A percentile compares a stretch with the other conserved stretches of the same genome.
Evolutionary conservation across 139 green algal species (phyloP).

Genomic region (Diplosphaera chodatii): DNA sequence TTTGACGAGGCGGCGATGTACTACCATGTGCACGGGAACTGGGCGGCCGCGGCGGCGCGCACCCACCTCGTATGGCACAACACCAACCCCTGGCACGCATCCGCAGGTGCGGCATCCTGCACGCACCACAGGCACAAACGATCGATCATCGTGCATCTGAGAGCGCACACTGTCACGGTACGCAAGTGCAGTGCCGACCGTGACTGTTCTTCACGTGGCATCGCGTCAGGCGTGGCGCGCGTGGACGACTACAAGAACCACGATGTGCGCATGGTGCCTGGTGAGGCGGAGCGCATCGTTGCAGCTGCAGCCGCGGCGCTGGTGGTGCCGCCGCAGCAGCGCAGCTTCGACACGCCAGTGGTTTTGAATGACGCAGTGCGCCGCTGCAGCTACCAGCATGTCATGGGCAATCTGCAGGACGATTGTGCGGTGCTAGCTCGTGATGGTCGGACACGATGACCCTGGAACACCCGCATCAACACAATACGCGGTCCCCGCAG

Average conservation of each 20-base stretch:
- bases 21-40: neutral
- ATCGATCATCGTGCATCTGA: no score
- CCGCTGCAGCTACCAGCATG: neutral
- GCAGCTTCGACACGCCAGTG: neutral
- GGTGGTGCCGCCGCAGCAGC: neutral
- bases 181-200: no score
- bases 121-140: no score
- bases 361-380: neutral
- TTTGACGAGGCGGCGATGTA: neutral
- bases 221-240: neutral
- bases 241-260: conserved; percentile 3
- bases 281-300: neutral
- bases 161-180: no score
- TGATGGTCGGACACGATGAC: no score
- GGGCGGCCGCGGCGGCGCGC: neutral
- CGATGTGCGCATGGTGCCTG: neutral
- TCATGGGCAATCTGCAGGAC: neutral
- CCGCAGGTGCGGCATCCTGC: neutral
- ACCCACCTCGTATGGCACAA: neutral
- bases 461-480: no score
- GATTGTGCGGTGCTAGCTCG: neutral
- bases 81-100: neutral
- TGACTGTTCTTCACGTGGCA: no score
- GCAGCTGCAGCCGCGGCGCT: neutral
- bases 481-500: no score